Conservation (phyloP, 495 filamentous ascomycete genomes). For the Hyphodiscus hymeniophilus region DNA sequence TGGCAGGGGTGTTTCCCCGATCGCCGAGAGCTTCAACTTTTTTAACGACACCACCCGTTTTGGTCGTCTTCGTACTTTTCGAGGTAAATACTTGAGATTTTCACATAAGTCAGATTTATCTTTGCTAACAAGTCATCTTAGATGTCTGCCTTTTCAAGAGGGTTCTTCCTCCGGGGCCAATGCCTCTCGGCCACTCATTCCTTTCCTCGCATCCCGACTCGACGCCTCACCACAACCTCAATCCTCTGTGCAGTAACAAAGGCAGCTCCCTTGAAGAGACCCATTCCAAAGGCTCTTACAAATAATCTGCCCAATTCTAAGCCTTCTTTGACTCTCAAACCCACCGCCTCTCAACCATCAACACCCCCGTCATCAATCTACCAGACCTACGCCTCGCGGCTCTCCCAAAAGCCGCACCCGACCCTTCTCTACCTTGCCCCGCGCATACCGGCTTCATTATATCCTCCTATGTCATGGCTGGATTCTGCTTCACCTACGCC, state of each 20-base stretch:
- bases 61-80: not conserved
- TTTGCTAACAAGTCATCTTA: too few species aligned
- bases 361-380: slow-evolving; percentile 2
- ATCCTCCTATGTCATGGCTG: slow-evolving; percentile 44
- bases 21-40: slow-evolving; percentile 12
- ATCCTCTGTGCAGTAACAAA: slow-evolving; percentile 7
- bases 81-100: slow-evolving; percentile 19
- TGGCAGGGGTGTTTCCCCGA: slow-evolving; percentile 1
- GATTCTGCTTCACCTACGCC: slow-evolving; percentile 51
- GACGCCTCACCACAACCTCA: slow-evolving; percentile 12
- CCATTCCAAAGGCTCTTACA: not conserved
- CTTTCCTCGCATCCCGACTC: slow-evolving; percentile 1
- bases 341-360: not conserved
- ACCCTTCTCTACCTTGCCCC: slow-evolving; percentile 53
- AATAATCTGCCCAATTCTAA: not conserved
- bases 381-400: slow-evolving; percentile 32
- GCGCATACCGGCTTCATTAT: slow-evolving; percentile 49
- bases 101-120: too few species aligned
- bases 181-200: not conserved
- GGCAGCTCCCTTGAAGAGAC: not conserved
- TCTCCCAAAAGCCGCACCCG: slow-evolving; percentile 32
- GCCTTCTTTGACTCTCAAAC: too few species aligned
- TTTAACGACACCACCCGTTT: too few species aligned
- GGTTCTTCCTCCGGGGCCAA: slow-evolving; percentile 10
- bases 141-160: slow-evolving; percentile 25